Conservation (phyloP, 441 rosid genomes). For the Viola pubescens region DNA sequence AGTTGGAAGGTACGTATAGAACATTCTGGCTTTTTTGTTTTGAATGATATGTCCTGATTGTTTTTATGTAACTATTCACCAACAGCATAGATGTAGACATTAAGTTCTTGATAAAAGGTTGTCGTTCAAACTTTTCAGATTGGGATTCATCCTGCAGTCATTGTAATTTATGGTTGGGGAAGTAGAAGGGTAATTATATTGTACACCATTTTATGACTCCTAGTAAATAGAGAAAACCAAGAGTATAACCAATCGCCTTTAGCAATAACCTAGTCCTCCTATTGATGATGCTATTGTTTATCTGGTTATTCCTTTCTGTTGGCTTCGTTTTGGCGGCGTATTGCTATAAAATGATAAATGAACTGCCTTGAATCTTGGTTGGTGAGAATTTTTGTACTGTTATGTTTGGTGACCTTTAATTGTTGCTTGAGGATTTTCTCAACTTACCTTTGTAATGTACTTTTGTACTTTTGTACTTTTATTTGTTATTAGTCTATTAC, state of each 20-base stretch:
- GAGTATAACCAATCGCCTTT: too few species aligned
- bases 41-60: not conserved
- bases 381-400: not conserved
- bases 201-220: too few species aligned
- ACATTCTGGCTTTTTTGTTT: too few species aligned
- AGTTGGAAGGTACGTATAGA: constrained; percentile 26
- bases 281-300: not conserved
- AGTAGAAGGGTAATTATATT: too few species aligned
- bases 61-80: not conserved
- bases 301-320: not conserved
- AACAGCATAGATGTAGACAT: not conserved
- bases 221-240: too few species aligned
- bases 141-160: not conserved
- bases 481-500: not conserved
- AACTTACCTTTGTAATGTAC: not conserved
- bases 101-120: not conserved
- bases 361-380: not conserved
- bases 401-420: not conserved
- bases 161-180: not conserved
- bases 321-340: not conserved
- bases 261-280: not conserved
- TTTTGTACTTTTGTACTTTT: not conserved
- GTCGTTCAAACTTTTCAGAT: not conserved
- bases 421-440: not conserved
- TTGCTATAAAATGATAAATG: not conserved